These are phyloP conservation scores for Macrocybe gigantea DNA, from an alignment of 768 basidiomycete genomes.

Conservation along the genomic window DNA sequence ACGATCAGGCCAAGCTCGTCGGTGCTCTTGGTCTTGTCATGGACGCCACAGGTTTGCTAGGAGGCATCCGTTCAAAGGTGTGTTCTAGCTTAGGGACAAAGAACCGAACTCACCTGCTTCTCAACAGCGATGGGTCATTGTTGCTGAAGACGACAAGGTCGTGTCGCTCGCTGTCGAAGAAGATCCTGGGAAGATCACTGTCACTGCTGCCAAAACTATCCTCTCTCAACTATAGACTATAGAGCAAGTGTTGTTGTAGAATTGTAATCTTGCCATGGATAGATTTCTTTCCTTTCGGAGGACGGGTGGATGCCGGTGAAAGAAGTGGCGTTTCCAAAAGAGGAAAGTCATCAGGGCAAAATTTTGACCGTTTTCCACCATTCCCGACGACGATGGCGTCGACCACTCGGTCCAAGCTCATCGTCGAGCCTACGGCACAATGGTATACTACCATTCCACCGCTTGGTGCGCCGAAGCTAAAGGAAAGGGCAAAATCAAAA, in stretches of 20 bases:
- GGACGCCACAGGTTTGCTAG: conserved; percentile 57
- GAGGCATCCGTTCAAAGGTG: conserved; percentile 64
- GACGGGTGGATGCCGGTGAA: no score
- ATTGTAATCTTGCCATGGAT: no score
- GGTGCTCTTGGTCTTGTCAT: conserved; percentile 52
- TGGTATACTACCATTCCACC: conserved; percentile 50
- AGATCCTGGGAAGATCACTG: conserved; percentile 37
- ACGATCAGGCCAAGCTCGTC: conserved; percentile 59
- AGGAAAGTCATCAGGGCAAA: no score
- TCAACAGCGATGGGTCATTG: conserved; percentile 45
- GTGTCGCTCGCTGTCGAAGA: conserved; percentile 47
- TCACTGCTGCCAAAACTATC: conserved; percentile 44
- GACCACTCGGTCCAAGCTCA: no score
- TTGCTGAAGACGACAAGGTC: conserved; percentile 56
- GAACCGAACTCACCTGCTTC: not conserved
- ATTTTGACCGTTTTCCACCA: no score
- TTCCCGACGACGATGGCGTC: no score
- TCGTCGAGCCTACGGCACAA: conserved; percentile 29
- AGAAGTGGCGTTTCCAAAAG: no score
- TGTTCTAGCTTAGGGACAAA: conserved; percentile 1
- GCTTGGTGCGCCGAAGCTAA: conserved; percentile 24
- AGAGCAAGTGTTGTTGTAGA: no score
- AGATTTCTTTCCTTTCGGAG: no score
- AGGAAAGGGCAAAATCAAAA: no score
- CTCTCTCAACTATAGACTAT: conserved; percentile 22